A percentile compares a stretch with the other conserved stretches of the same genome.
Evolutionary conservation across 2,329 filamentous ascomycete species (phyloP).

Genomic region (Arthrobotrys iridis): DNA sequence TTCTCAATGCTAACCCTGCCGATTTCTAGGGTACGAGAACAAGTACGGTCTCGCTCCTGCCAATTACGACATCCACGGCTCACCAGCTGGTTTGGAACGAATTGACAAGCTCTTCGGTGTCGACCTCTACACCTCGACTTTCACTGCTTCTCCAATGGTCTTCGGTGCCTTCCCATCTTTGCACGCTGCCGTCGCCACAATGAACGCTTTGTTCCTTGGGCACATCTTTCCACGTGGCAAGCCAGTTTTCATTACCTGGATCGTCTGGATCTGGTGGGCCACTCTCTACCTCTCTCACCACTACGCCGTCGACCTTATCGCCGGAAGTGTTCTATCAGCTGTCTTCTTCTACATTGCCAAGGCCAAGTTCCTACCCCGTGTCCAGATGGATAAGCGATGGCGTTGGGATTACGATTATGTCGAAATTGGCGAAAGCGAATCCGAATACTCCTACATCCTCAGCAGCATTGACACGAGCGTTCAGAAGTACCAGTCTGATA

Average conservation of each 20-base stretch:
- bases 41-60: conserved; percentile 88
- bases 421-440: conserved; percentile 76
- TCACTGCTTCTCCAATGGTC: conserved; percentile 87
- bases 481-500: conserved; percentile 71
- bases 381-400: conserved; percentile 84
- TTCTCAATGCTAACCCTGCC: conserved; percentile 11
- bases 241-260: conserved; percentile 82
- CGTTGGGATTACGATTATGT: conserved; percentile 97
- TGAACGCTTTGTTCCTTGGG: conserved; percentile 92
- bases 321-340: conserved; percentile 79
- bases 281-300: conserved; percentile 99
- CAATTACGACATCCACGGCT: conserved; percentile 89
- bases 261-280: conserved; percentile 96
- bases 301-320: conserved; percentile 92
- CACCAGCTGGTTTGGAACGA: conserved; percentile 85
- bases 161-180: conserved; percentile 96
- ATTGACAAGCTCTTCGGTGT: conserved; percentile 90
- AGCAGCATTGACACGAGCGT: conserved; percentile 65
- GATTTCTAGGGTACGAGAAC: conserved; percentile 77
- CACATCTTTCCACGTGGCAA: conserved; percentile 87
- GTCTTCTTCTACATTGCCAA: conserved; percentile 84
- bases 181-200: conserved; percentile 86
- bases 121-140: conserved; percentile 91
- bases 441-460: conserved; percentile 68
- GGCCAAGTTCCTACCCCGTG: conserved; percentile 80